These are phyloP conservation scores for Psilocybe cyanescens DNA, from an alignment of 768 basidiomycete species.

Conservation along the genomic window DNA sequence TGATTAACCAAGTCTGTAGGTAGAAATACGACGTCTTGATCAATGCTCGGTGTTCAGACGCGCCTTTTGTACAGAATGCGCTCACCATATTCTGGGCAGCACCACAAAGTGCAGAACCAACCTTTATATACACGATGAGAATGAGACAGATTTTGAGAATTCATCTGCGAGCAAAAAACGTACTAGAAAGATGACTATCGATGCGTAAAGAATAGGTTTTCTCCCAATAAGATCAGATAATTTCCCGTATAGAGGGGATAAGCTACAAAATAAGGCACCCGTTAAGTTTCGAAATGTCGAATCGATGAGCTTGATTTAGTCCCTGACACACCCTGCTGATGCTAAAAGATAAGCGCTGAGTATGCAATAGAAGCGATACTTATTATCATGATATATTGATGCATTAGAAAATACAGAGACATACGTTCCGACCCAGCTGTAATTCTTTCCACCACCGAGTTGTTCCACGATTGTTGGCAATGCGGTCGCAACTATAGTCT, in stretches of 20 bases:
- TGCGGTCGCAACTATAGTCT: constrained; percentile 78
- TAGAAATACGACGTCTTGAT: background rate
- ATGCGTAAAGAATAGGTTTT: constrained; percentile 71
- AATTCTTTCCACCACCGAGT: constrained; percentile 63
- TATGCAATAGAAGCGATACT: background rate
- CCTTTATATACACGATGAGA: constrained; percentile 33
- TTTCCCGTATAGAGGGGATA: constrained; percentile 80
- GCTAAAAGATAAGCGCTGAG: constrained; percentile 75
- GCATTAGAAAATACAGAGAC: constrained; percentile 21
- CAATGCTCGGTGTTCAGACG: too few species aligned
- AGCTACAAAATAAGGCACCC: constrained; percentile 7
- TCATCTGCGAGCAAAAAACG: constrained; percentile 10
- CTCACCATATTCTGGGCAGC: constrained; percentile 73
- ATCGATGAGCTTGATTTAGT: background rate
- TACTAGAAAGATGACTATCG: constrained; percentile 73
- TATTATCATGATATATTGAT: background rate
- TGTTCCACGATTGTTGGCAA: constrained; percentile 73
- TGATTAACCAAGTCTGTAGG: constrained; percentile 65
- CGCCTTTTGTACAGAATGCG: background rate
- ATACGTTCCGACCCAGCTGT: constrained; percentile 78
- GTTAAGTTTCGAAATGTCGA: background rate
- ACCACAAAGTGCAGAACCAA: constrained; percentile 82
- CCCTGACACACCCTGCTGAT: constrained; percentile 45
- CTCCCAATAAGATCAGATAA: constrained; percentile 62
- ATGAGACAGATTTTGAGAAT: background rate